Base-by-base conservation (phyloP, 2,329 filamentous ascomycete species). In the Arachnopeziza araneosa region DNA sequence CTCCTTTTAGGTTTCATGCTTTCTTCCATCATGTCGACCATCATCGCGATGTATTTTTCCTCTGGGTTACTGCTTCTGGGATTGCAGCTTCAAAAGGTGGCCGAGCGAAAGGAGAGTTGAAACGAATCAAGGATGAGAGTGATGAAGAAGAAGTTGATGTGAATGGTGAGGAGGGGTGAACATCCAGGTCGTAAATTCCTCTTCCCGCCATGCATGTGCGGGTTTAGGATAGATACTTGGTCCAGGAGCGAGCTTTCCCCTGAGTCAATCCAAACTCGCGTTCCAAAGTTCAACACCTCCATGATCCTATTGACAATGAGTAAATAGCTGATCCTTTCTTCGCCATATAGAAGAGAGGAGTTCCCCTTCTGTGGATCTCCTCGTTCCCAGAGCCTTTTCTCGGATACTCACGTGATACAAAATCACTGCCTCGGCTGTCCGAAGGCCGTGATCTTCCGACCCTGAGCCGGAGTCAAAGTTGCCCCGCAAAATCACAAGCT, bases 11-110 rank as follows among this genome's bases (percentile, higher is more conserved):
- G 19, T 92, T 92, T 75, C 86, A 89, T 68, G 80, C 83, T 50
- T 92, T 91, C 75, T 91, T 91, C 77, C 86, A 90, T 71, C 89
- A 92, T 74, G 83, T 92, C 61, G 89, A 93, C 71, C 86, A 87
- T 71, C 91, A 88, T 75, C 82, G 83, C 65, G 83, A 83, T 12
- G 83, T 87, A 67, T 86, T 86, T 71, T 92, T 91, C 77, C 77
- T 91, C 53, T 93, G 89, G 82, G 78, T 90, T 54, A 90, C 88
- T 0, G 87, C 88, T 0, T 84, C 82, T 9, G 89, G 88, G 2
- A 78, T 91, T 52, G 76, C 83, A 49, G 86, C 83, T 7, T 83
- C 86, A 0, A 80, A 82, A 64, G 75, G 78, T 71, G 74, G 24
- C 74, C 79, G 61, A 72, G 73, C 32, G 1, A 57, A 51, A n/a